Conservation (phyloP, 768 basidiomycete species). For the Tephrocybe sp. region DNA sequence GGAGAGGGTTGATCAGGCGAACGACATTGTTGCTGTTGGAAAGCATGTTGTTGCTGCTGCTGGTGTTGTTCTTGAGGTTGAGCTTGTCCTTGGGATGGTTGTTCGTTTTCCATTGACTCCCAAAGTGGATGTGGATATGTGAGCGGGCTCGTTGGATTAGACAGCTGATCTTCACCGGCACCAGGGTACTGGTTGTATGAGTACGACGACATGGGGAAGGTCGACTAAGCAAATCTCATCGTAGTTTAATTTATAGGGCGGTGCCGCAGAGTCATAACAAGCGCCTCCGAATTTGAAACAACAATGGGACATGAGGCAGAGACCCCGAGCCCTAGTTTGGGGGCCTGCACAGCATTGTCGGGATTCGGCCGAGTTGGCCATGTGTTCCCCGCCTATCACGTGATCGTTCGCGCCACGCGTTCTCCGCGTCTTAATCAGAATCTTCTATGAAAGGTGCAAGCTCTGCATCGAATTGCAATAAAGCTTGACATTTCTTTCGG, state of each 20-base stretch:
- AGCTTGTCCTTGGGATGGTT: conserved; percentile 16
- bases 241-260: conserved; percentile 31
- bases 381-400: background rate
- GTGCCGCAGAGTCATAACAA: conserved; percentile 27
- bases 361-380: conserved; percentile 13
- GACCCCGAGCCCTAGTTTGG: conserved; percentile 23
- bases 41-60: conserved; percentile 19
- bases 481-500: background rate
- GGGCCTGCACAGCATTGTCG: conserved; percentile 31
- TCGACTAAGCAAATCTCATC: conserved; percentile 20
- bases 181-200: conserved; percentile 40
- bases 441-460: too few relatives aligned
- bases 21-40: conserved; percentile 24
- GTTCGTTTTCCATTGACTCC: conserved; percentile 39
- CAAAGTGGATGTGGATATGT: conserved; percentile 27
- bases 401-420: background rate
- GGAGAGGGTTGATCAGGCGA: conserved; percentile 24
- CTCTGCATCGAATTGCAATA: background rate
- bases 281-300: conserved; percentile 24
- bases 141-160: conserved; percentile 46
- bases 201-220: conserved; percentile 50
- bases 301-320: conserved; percentile 34
- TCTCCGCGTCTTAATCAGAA: background rate
- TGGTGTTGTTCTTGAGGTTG: conserved; percentile 30
- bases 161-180: conserved; percentile 45